These are phyloP conservation scores for Solanum rostratum DNA, from an alignment of 257 asterid species.

Conservation along the genomic window DNA sequence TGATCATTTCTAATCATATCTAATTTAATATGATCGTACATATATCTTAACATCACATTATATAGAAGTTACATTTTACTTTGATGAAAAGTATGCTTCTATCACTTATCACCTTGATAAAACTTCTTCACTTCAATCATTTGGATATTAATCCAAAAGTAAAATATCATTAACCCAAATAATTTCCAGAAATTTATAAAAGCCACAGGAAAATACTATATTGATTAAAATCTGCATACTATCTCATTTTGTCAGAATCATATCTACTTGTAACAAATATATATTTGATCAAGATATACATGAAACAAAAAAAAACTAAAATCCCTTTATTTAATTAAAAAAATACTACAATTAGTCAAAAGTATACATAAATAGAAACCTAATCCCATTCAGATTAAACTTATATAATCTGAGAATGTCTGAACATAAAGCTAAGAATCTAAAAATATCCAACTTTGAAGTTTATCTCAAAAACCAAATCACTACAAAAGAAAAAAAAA, in stretches of 20 bases:
- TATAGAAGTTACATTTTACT: background rate
- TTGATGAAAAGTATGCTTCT: background rate
- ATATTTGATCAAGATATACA: background rate
- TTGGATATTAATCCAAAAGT: background rate
- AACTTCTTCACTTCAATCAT: background rate
- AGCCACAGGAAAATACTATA: background rate
- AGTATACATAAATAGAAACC: background rate
- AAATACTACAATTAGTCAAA: background rate
- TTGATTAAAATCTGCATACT: background rate
- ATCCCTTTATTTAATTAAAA: background rate
- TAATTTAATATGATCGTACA: background rate
- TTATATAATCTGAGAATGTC: background rate
- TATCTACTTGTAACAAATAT: background rate
- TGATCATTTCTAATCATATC: background rate
- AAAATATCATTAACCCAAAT: background rate
- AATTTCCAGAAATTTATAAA: background rate
- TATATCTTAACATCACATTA: background rate
- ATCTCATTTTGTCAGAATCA: background rate
- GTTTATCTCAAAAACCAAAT: background rate
- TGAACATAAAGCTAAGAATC: background rate
- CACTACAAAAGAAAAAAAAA: background rate
- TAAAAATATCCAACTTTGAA: background rate
- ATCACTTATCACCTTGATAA: background rate
- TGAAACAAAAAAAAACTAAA: background rate
- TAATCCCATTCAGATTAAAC: background rate